Conservation (phyloP, 108 stramenopile species). For the Pseudonitzschia pungens region DNA sequence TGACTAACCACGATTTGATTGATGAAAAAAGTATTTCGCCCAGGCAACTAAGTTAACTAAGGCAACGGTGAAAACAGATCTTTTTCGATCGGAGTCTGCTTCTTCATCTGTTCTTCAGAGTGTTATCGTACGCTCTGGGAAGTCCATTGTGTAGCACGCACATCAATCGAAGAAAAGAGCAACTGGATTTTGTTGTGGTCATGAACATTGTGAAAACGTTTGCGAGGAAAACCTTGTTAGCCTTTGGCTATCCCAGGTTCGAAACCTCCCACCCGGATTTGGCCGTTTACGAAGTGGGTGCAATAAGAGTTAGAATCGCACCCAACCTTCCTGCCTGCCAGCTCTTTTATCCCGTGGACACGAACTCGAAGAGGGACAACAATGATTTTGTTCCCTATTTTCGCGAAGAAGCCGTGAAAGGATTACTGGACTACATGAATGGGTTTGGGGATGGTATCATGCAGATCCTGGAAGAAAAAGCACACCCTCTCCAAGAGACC, state of each 20-base stretch:
- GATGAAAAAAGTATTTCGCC: too few species aligned
- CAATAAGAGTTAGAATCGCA: constrained; percentile 21
- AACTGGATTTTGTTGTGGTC: background rate
- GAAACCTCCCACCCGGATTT: background rate
- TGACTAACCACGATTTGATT: too few species aligned
- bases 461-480: constrained; percentile 27
- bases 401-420: constrained; percentile 38
- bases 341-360: constrained; percentile 29
- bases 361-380: background rate
- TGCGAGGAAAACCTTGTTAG: constrained; percentile 10
- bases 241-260: constrained; percentile 26
- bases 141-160: background rate
- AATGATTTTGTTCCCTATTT: constrained; percentile 25
- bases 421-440: constrained; percentile 31
- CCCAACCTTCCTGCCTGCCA: constrained; percentile 20
- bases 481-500: constrained; percentile 29
- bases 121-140: too few species aligned
- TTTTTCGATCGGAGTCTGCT: too few species aligned
- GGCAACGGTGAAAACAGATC: too few species aligned
- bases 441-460: background rate
- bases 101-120: too few species aligned
- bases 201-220: background rate
- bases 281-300: constrained; percentile 27
- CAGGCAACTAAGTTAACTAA: too few species aligned
- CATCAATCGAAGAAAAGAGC: background rate